phyloP scores from a whole-genome alignment of 2,329 filamentous ascomycete genomes.

The Fusarium chaquense region DNA sequence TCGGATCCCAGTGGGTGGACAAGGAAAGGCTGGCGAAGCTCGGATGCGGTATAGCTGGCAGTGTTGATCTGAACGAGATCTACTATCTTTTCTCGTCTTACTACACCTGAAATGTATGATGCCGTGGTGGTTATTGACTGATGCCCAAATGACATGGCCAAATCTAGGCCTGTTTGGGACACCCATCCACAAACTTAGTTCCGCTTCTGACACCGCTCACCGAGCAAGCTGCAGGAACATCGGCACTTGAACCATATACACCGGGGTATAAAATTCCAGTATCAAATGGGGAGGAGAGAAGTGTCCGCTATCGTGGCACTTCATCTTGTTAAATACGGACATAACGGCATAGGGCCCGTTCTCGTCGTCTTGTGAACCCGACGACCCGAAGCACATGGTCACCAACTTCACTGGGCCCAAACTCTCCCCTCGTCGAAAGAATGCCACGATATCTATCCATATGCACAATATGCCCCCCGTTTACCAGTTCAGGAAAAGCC shows the following conservation, averaged over 20 bases:
- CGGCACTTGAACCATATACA: neutral
- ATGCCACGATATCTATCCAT: constrained; percentile 6
- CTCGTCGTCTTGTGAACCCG: neutral
- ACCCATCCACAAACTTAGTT: neutral
- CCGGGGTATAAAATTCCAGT: neutral
- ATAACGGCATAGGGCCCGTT: constrained; percentile 1
- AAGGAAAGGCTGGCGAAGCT: neutral
- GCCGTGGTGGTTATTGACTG: neutral
- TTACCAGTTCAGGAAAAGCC: constrained; percentile 2
- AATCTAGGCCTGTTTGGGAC: neutral
- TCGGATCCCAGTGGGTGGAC: too few relatives aligned
- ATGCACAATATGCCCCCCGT: constrained; percentile 7
- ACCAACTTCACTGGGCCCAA: neutral
- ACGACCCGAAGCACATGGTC: constrained; percentile 1
- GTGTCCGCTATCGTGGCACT: neutral
- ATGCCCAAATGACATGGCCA: neutral
- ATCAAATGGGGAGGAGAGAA: neutral
- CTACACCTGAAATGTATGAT: neutral
- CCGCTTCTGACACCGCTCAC: neutral
- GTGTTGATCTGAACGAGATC: neutral
- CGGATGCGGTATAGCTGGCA: neutral
- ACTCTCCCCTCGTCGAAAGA: neutral
- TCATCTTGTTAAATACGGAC: neutral
- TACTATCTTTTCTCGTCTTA: neutral
- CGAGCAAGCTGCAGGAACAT: neutral